A percentile compares a stretch with the other conserved stretches of the same genome.
Evolutionary conservation across 1,284 basidiomycete genomes (phyloP).

Genomic region (Pholiota adiposa): DNA sequence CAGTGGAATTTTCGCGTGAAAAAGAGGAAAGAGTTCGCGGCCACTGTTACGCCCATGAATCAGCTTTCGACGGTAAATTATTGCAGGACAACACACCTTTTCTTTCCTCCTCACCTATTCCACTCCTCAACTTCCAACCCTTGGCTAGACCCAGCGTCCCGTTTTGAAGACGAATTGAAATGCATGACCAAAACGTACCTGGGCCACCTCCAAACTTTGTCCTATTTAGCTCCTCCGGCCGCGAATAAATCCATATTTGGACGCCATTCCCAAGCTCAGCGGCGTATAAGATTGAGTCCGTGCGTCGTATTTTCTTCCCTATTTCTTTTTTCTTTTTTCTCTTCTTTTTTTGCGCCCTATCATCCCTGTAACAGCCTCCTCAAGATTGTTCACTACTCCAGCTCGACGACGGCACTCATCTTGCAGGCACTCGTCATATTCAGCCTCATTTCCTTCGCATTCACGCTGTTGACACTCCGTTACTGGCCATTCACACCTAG

Average conservation of each 20-base stretch:
- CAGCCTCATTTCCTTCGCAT: background rate
- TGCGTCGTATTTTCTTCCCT: background rate
- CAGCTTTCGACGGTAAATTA: too few relatives aligned
- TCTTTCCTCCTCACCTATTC: background rate
- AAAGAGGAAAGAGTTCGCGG: too few relatives aligned
- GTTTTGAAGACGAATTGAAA: background rate
- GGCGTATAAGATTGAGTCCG: constrained; percentile 6
- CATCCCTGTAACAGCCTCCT: background rate
- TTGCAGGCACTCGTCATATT: constrained; percentile 2
- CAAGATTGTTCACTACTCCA: constrained; percentile 7
- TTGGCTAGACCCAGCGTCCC: background rate
- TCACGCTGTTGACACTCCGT: constrained; percentile 1
- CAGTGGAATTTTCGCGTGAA: too few relatives aligned
- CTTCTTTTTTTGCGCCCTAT: background rate
- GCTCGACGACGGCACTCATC: constrained; percentile 3
- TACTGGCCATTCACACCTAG: constrained; percentile 5
- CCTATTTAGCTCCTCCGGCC: background rate
- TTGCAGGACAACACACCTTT: background rate
- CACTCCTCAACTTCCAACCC: background rate
- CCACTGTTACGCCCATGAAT: too few relatives aligned
- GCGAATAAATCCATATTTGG: constrained; percentile 9
- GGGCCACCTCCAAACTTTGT: background rate
- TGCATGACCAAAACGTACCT: background rate
- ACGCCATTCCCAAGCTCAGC: constrained; percentile 10
- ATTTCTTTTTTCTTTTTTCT: background rate